Percentiles rank a stretch among this genome's conserved stretches.
These are phyloP conservation scores for Ogataea dorogensis DNA, from an alignment of 805 yeast species.

Conservation along the genomic window DNA sequence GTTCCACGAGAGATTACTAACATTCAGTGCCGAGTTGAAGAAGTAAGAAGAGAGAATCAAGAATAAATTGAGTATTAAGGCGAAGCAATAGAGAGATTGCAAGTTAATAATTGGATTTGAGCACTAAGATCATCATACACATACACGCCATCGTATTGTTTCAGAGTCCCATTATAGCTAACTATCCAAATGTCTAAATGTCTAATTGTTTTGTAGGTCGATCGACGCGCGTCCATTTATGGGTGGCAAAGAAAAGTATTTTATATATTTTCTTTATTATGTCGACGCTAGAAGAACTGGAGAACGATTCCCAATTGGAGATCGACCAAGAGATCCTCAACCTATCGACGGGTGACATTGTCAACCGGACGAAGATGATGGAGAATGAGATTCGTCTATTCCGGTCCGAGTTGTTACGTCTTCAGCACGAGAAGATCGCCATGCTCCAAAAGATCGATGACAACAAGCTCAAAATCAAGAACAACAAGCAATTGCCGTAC, in stretches of 20 bases:
- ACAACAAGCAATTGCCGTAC: conserved; percentile 93
- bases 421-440: conserved; percentile 87
- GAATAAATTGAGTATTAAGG: no score
- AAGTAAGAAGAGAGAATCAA: conserved; percentile 1
- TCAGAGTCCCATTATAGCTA: no score
- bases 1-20: neutral
- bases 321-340: conserved; percentile 79
- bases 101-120: no score
- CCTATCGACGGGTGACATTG: conserved; percentile 77
- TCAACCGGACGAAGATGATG: conserved; percentile 79
- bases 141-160: no score
- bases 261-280: conserved; percentile 37
- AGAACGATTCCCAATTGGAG: conserved; percentile 52
- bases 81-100: no score
- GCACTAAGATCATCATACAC: no score
- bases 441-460: conserved; percentile 94
- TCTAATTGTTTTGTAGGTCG: conserved; percentile 3
- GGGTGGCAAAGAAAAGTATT: conserved; percentile 15
- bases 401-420: conserved; percentile 86
- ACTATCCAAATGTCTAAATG: no score
- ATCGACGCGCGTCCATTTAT: conserved; percentile 13
- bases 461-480: conserved; percentile 92
- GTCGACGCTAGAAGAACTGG: conserved; percentile 86
- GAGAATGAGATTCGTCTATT: conserved; percentile 96
- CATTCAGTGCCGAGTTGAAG: conserved; percentile 11